Evolutionary conservation across 2,329 filamentous ascomycete species (phyloP).

Genomic region (Juglanconis oblonga): DNA sequence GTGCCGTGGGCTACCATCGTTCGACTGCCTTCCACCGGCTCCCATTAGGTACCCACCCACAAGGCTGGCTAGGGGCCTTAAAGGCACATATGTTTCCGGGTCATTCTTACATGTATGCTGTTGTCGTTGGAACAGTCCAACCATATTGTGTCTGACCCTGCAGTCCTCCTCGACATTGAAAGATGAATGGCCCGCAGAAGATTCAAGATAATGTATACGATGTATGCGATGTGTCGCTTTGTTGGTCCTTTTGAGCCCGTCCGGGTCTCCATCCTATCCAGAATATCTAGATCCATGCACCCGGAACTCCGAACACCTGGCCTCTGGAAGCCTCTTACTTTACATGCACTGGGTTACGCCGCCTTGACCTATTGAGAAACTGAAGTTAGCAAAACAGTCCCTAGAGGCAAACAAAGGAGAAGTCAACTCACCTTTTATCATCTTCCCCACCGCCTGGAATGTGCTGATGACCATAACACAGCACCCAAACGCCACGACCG

Average conservation of each 20-base stretch:
- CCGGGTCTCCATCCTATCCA: background rate
- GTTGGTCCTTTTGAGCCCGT: background rate
- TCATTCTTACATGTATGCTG: no score
- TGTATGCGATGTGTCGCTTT: background rate
- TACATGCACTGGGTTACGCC: slow-evolving; percentile 26
- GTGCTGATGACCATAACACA: slow-evolving; percentile 29
- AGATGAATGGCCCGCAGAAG: no score
- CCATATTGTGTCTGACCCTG: no score
- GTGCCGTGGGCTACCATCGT: no score
- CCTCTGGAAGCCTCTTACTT: background rate
- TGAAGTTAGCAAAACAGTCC: background rate
- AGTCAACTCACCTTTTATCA: slow-evolving; percentile 25
- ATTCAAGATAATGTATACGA: background rate
- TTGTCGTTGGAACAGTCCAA: no score
- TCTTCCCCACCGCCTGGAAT: slow-evolving; percentile 27
- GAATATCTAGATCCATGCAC: background rate
- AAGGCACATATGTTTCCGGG: no score
- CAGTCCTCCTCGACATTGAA: no score
- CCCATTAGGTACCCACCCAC: no score
- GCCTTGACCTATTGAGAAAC: slow-evolving; percentile 23
- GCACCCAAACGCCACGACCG: slow-evolving; percentile 27
- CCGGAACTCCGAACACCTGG: background rate
- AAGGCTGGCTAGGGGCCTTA: no score
- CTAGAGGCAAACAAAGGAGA: background rate
- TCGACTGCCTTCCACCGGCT: no score